Base-by-base conservation (phyloP, 805 yeast genomes). In the Vanderwaltozyma verrucispora region DNA sequence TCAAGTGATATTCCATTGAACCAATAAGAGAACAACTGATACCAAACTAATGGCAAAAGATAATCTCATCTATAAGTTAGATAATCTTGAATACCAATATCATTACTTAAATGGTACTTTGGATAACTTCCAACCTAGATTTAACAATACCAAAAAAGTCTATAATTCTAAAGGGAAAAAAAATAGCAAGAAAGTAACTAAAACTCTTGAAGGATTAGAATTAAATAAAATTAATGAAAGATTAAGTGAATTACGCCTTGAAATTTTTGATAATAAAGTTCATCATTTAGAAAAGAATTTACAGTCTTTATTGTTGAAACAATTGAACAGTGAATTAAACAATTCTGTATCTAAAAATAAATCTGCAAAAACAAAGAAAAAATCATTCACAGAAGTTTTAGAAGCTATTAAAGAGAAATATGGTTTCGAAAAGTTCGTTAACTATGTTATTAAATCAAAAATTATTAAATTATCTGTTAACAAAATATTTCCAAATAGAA, bases 31-130 rank as follows among this genome's bases (percentile, higher is more conserved):
- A n/a, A n/a, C n/a, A n/a, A n/a, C n/a, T n/a, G n/a, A n/a, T n/a
- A n/a, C n/a, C n/a, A n/a, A n/a, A n/a, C n/a, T 20, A 30, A 60
- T 60, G 64, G 51, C 57, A 7, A 59, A 57, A 34, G 63, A 60
- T 25, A 59, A 59, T 37, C 32, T 59, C 26, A 34, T 59, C 14
- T 58, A 51, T 33, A 59, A 56, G 34, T 45, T 60, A 21, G 64
- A 60, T 43, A 50, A 56, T 28, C 42, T 59, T 27, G 63, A 60
- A 38, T 58, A 58, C 35, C 63, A 57, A 34, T 47, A 48, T 18
- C 54, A 59, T 32, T 53, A 54, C 36, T 41, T 56, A 36, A 51
- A 50, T 23, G 47, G 47, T 26, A 44, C 57, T 6, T 32, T 56
- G n/a, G 49, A 47, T 24, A 31, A 40, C 7, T 60, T 59, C 32